phyloP scores from a whole-genome alignment of 2,329 filamentous ascomycete genomes.

The Fusarium sp. region DNA sequence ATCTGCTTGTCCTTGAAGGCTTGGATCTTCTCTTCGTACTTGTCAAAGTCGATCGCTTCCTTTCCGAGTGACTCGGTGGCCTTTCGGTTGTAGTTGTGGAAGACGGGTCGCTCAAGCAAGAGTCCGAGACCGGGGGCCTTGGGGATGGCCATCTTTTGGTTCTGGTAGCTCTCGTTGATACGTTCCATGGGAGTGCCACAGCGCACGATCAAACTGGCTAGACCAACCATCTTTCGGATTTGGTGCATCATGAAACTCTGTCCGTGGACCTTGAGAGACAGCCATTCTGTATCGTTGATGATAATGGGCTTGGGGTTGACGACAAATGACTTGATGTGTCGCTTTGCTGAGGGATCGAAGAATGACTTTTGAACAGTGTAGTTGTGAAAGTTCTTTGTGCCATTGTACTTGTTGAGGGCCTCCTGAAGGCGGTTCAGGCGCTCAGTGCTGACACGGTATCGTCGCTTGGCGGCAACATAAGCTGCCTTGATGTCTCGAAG shows the following conservation, averaged over 20 bases:
- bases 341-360: constrained; percentile 83
- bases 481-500: constrained; percentile 80
- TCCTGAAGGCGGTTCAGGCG: constrained; percentile 80
- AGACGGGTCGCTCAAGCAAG: constrained; percentile 88
- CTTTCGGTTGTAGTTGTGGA: constrained; percentile 85
- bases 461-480: constrained; percentile 82
- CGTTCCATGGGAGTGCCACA: constrained; percentile 78
- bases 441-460: constrained; percentile 78
- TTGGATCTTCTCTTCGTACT: constrained; percentile 79
- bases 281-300: constrained; percentile 93
- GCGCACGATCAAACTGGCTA: constrained; percentile 84
- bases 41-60: constrained; percentile 78
- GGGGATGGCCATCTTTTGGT: constrained; percentile 82
- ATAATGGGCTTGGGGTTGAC: constrained; percentile 79
- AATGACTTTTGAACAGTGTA: constrained; percentile 91
- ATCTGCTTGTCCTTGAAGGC: constrained; percentile 93
- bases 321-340: constrained; percentile 91
- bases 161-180: constrained; percentile 77
- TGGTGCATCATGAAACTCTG: constrained; percentile 99
- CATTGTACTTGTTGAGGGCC: constrained; percentile 77
- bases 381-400: constrained; percentile 95
- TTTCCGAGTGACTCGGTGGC: constrained; percentile 69
- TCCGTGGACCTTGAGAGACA: constrained; percentile 93
- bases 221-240: constrained; percentile 98
- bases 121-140: constrained; percentile 92